These are phyloP conservation scores for Exophiala sp. DNA, from an alignment of 2,329 filamentous ascomycete genomes.

Conservation along the genomic window DNA sequence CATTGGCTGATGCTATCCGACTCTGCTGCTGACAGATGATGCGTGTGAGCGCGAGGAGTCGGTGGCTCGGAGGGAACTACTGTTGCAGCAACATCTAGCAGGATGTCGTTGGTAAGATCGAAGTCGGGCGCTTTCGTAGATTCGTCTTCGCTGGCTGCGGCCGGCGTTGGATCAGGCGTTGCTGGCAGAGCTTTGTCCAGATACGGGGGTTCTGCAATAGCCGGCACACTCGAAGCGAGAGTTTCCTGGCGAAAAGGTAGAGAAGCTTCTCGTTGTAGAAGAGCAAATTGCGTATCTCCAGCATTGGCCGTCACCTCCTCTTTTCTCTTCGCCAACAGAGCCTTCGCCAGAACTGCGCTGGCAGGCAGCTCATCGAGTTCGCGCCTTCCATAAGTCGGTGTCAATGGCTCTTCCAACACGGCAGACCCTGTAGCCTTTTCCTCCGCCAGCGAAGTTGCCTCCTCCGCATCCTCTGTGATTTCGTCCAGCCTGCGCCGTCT, in stretches of 20 bases:
- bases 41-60: conserved; percentile 25
- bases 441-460: conserved; percentile 4
- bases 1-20: conserved; percentile 38
- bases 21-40: conserved; percentile 42
- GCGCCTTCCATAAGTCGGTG: conserved; percentile 26
- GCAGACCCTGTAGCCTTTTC: conserved; percentile 54
- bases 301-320: conserved; percentile 17
- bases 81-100: conserved; percentile 13
- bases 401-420: conserved; percentile 33
- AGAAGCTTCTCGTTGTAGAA: not conserved
- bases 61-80: conserved; percentile 8
- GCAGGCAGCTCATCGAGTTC: conserved; percentile 27
- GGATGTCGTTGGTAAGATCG: conserved; percentile 18
- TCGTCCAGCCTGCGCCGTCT: conserved; percentile 74
- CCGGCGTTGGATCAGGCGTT: conserved; percentile 19
- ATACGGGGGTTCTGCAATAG: conserved; percentile 5
- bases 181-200: conserved; percentile 18
- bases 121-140: conserved; percentile 15
- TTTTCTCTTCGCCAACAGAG: conserved; percentile 27
- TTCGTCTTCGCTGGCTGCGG: conserved; percentile 20
- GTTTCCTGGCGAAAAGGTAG: conserved; percentile 10
- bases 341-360: conserved; percentile 29
- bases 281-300: not conserved
- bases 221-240: conserved; percentile 2
- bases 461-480: conserved; percentile 75